Percentiles rank a stretch among this genome's conserved stretches.
These are phyloP conservation scores for Plasmopara halstedii DNA, from an alignment of 352 stramenopile genomes.

Conservation along the genomic window DNA sequence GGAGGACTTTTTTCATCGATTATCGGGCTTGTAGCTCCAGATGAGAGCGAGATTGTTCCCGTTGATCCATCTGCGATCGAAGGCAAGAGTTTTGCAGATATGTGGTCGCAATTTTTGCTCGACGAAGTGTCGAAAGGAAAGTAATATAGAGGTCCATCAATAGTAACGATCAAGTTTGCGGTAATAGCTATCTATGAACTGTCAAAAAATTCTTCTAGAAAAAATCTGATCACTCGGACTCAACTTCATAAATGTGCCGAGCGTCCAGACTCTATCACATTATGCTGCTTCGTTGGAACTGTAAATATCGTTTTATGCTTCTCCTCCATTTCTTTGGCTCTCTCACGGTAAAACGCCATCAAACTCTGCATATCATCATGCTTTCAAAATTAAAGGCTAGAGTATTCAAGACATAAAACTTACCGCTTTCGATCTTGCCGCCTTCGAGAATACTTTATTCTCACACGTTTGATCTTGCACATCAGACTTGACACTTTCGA, in stretches of 20 bases:
- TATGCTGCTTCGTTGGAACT: background rate
- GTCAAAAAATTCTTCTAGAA: too few species aligned
- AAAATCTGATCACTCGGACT: too few species aligned
- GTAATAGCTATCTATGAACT: too few species aligned
- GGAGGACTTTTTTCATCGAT: slow-evolving; percentile 65
- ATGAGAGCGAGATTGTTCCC: slow-evolving; percentile 3
- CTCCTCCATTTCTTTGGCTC: slow-evolving; percentile 42
- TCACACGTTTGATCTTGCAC: background rate
- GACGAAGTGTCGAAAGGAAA: slow-evolving; percentile 35
- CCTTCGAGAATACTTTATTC: slow-evolving; percentile 13
- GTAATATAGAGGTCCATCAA: too few species aligned
- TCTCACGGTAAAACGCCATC: slow-evolving; percentile 43
- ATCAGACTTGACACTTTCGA: background rate
- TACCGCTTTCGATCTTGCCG: slow-evolving; percentile 28
- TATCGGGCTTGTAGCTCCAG: slow-evolving; percentile 36
- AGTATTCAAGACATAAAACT: background rate
- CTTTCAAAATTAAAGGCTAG: too few species aligned
- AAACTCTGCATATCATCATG: slow-evolving; percentile 22
- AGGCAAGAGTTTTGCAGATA: slow-evolving; percentile 62
- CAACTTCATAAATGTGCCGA: background rate
- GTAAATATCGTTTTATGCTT: slow-evolving; percentile 38
- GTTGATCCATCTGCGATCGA: slow-evolving; percentile 28
- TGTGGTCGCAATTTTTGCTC: slow-evolving; percentile 64
- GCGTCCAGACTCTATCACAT: background rate
- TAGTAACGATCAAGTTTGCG: too few species aligned